Percentiles rank a stretch among this genome's conserved stretches.
phyloP scores from a whole-genome alignment of 306 rosid species.

The Macrotyloma uniflorum region DNA sequence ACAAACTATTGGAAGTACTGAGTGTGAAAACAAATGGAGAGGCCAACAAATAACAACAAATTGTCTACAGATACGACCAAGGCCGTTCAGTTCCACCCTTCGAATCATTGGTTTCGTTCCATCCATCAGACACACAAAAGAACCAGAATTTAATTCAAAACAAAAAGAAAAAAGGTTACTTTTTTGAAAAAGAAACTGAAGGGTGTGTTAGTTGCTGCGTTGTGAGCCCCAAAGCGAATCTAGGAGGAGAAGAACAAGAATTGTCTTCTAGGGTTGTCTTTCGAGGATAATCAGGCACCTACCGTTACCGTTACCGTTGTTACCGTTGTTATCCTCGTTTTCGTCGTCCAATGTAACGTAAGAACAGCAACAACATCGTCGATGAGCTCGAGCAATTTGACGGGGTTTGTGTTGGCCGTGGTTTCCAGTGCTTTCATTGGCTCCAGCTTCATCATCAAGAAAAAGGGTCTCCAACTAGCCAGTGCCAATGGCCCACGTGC shows the following conservation, averaged over 20 bases:
- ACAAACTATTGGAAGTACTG: too few species aligned
- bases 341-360: neutral
- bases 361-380: neutral
- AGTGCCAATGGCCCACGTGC: conserved; percentile 65
- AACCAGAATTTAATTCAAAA: neutral
- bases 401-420: conserved; percentile 69
- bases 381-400: conserved; percentile 72
- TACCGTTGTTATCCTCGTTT: neutral
- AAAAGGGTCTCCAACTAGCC: conserved; percentile 84
- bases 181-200: neutral
- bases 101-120: neutral
- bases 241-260: neutral
- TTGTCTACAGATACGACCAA: neutral
- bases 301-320: too few species aligned
- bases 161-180: neutral
- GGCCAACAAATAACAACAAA: neutral
- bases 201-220: neutral
- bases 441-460: conserved; percentile 89
- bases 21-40: neutral
- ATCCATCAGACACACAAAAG: neutral
- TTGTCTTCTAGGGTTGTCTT: neutral
- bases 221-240: neutral
- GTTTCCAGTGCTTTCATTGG: conserved; percentile 87
- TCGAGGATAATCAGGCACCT: neutral
- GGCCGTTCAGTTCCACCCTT: too few species aligned